Evolutionary conservation across 805 yeast species (phyloP), one percentile per base, ranked within the genome.

Genomic region (Scheffersomyces stipitis): DNA sequence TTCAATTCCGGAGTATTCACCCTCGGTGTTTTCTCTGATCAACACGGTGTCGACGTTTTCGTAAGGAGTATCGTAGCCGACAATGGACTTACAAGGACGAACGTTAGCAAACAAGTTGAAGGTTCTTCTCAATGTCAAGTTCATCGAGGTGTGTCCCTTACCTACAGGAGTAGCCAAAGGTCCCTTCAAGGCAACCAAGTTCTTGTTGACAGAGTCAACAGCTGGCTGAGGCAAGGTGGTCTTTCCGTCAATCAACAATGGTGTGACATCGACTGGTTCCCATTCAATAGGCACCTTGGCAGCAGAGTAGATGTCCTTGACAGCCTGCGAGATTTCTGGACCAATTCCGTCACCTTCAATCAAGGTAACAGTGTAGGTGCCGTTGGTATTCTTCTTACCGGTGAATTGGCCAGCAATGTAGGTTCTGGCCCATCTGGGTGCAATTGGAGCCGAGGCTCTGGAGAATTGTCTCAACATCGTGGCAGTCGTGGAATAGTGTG

Each of bases 271-370:
- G 54, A 90, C 96, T 31, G 85, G 81, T 69, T 91, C 96, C 97
- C 98, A 93, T 58, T 86, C 91, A 56, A 93, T 83, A 50, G 99
- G 99, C 36, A 90, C 96, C 38, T 86, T 69, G 36, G 98, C 99
- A 51, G 97, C 97, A 34, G 82, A 72, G 72, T 88, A 93, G 58
- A 93, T 91, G 49, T 84, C 79, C 75, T 90, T 86, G 51, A 93
- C 97, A 34, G 98, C 86, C 56, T 86, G 80, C 49, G 98, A 85
- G 64, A 93, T 93, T 69, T 93, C 99, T 35, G 83, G 77, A 55
- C 99, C 99, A 52, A 91, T 89, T 76, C 99, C 99, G 62, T 91
- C 98, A 72, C 98, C 98, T 71, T 90, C 97, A 56, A 93, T 91
- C 73, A 93, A 76, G 30, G 99, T 91, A 46, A 93, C 99, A 37